Conservation (phyloP, 2,329 filamentous ascomycete species). For the Periglandula ipomoeae region DNA sequence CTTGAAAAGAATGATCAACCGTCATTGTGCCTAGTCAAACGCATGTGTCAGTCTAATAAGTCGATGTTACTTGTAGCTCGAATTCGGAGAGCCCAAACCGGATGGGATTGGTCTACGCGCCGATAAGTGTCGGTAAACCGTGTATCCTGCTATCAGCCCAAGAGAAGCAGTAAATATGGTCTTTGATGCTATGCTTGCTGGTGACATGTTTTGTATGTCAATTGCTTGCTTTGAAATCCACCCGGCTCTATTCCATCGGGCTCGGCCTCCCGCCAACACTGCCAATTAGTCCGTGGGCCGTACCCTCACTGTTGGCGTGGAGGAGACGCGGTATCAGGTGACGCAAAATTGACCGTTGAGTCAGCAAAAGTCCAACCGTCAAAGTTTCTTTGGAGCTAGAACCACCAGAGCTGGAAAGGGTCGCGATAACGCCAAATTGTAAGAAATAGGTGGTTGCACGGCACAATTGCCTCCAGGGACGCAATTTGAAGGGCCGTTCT, state of each 20-base stretch:
- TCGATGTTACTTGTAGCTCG: conserved; percentile 2
- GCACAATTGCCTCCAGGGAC: neutral
- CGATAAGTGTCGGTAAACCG: conserved; percentile 18
- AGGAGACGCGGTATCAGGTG: conserved; percentile 4
- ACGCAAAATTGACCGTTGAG: neutral
- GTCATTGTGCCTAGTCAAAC: conserved; percentile 28
- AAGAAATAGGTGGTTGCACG: neutral
- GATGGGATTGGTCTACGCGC: conserved; percentile 9
- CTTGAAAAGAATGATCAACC: conserved; percentile 37
- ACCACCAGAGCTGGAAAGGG: neutral
- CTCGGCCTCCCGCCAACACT: neutral
- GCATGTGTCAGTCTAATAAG: neutral
- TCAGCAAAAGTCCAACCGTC: neutral
- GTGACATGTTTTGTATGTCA: conserved; percentile 18
- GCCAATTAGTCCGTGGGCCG: neutral
- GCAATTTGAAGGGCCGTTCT: conserved; percentile 10
- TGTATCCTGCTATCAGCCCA: conserved; percentile 19
- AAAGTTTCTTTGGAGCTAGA: neutral
- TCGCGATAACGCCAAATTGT: neutral
- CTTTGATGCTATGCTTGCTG: conserved; percentile 17
- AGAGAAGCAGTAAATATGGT: conserved; percentile 19
- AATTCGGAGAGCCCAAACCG: neutral
- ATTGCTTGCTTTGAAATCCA: conserved; percentile 25
- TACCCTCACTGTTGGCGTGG: neutral
- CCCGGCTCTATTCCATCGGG: neutral